phyloP scores from a whole-genome alignment of 2,329 filamentous ascomycete species.

The Penicillium frequentans region DNA sequence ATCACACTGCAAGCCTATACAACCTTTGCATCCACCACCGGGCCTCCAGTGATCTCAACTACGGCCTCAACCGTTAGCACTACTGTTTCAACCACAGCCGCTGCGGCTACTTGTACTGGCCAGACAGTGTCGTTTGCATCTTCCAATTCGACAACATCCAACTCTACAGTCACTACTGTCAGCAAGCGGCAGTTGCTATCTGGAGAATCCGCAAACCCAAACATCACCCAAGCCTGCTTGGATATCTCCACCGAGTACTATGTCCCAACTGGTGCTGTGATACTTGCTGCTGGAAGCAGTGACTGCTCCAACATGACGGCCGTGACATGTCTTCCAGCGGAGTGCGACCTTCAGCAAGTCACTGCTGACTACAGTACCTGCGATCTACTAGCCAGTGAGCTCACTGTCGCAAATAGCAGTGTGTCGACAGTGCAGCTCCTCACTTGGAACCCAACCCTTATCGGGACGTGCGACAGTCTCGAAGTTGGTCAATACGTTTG shows the following conservation, averaged over 20 bases:
- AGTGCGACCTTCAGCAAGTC: not conserved
- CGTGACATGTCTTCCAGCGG: not conserved
- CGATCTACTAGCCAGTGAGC: not conserved
- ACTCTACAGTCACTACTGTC: not conserved
- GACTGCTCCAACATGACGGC: not conserved
- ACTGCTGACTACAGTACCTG: not conserved
- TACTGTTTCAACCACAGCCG: not conserved
- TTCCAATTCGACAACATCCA: not conserved
- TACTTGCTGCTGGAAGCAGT: not conserved
- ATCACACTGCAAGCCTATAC: not conserved
- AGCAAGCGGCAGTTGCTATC: not conserved
- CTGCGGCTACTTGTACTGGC: not conserved
- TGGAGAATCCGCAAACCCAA: not conserved
- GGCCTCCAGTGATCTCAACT: not conserved
- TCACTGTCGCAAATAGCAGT: not conserved
- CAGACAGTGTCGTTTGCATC: not conserved
- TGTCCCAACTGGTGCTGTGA: not conserved
- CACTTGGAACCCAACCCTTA: not conserved
- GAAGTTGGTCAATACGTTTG: not conserved
- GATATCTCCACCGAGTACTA: not conserved
- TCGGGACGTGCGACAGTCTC: not conserved
- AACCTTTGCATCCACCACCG: not conserved
- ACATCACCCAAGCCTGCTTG: not conserved
- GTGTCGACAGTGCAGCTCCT: not conserved
- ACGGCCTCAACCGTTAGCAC: not conserved